Evolutionary conservation across 495 filamentous ascomycete species (phyloP), one percentile per base, ranked within the genome.

Genomic region (Emericellopsis terricola): DNA sequence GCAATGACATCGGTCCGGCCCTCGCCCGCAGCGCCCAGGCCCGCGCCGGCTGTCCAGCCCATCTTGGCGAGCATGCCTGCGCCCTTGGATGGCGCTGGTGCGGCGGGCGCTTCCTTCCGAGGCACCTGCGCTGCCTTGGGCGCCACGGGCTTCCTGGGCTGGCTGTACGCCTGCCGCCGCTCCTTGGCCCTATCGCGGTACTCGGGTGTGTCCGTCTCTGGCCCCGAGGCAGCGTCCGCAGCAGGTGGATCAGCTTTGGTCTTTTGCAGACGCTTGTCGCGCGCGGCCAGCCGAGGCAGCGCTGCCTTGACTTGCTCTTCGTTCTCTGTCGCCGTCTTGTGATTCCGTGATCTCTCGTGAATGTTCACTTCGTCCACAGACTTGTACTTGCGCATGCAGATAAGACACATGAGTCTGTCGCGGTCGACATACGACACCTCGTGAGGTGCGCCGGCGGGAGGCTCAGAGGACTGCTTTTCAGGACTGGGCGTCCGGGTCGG

Each of bases 181-280:
- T 91, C 84, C 38, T 70, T 74, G 1, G 85, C 85, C 29, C 84
- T 76, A 38, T 93, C 86, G 24, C 84, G 73, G 48, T 93, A 93
- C 33, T 52, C 62, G 40, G 40, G 8, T 46, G 52, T 9, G 29
- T 35, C 15, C 47, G 53, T 33, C 11, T 6, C 6, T 6, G 23
- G 23, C 6, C 23, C 23, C 46, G 44, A 31, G 38, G 33, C 16
- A 53, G 46, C 29, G 36, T 30, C 14, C 44, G 45, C 2, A 45
- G 42, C 28, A 45, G 7, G n/a, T 1, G 28, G 6, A n/a, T n/a
- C n/a, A n/a, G n/a, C n/a, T 19, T 33, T 7, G 13, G 24, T 18
- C 27, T 24, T 30, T 15, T 21, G 36, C 29, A 15, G 36, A 14
- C 21, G 34, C 19, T 40, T 48, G 13, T 38, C 46, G 9, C 48